phyloP scores from a whole-genome alignment of 805 yeast genomes.

The Yarrowia phangngaensis region DNA sequence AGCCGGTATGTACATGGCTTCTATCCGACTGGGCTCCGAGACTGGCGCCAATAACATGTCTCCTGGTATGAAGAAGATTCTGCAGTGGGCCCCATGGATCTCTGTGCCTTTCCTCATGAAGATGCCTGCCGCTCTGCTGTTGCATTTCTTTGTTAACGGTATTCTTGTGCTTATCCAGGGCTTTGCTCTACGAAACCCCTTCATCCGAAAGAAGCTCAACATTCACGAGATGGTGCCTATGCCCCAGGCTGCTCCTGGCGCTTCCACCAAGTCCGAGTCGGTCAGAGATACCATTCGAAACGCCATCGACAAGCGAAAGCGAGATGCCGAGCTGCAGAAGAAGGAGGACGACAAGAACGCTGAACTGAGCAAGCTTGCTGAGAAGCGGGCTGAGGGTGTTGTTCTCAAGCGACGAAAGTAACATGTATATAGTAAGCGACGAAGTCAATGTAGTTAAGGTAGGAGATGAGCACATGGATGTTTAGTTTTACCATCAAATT shows the following conservation, averaged over 20 bases:
- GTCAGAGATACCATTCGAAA: conserved; percentile 34
- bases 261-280: conserved; percentile 35
- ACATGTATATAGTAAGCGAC: conserved; percentile 11
- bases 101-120: conserved; percentile 88
- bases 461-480: neutral
- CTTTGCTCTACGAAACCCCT: conserved; percentile 53
- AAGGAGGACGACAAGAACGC: conserved; percentile 37
- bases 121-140: conserved; percentile 76
- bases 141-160: conserved; percentile 82
- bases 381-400: conserved; percentile 24
- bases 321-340: conserved; percentile 31
- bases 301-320: conserved; percentile 33
- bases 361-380: conserved; percentile 31
- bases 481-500: too few relatives aligned
- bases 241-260: conserved; percentile 48
- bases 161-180: conserved; percentile 71
- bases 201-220: conserved; percentile 48
- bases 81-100: conserved; percentile 70
- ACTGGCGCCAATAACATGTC: conserved; percentile 70
- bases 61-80: conserved; percentile 62
- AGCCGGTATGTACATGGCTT: conserved; percentile 68
- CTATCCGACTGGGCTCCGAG: conserved; percentile 86
- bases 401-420: conserved; percentile 25
- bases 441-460: neutral
- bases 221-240: conserved; percentile 57